These are phyloP conservation scores for Chrysoporthe cubensis DNA, from an alignment of 2,329 filamentous ascomycete species.

Conservation along the genomic window DNA sequence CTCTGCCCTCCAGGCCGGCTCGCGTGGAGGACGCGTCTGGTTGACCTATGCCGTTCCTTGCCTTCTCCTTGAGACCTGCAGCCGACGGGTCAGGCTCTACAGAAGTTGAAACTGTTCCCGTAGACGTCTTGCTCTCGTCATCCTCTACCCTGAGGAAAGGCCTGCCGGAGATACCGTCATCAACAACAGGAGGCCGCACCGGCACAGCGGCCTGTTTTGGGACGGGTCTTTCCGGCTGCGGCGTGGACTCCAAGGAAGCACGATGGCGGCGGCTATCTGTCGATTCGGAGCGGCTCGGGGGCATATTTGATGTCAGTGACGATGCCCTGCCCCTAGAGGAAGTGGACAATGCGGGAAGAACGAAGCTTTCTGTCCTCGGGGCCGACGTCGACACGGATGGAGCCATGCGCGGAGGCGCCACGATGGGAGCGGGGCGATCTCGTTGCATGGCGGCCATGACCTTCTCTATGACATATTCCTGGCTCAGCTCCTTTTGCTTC, in stretches of 20 bases:
- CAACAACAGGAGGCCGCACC: constrained; percentile 35
- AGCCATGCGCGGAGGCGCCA: constrained; percentile 12
- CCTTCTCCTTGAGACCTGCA: neutral
- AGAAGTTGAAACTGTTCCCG: neutral
- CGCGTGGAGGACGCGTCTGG: neutral
- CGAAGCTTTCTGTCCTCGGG: constrained; percentile 23
- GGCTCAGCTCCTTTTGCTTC: constrained; percentile 43
- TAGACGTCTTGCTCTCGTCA: constrained; percentile 9
- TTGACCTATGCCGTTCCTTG: neutral
- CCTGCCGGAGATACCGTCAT: constrained; percentile 59
- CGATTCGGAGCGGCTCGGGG: constrained; percentile 16
- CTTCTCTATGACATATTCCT: constrained; percentile 50
- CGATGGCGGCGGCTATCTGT: constrained; percentile 12
- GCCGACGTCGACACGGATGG: constrained; percentile 14
- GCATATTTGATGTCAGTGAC: constrained; percentile 21
- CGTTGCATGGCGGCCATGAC: constrained; percentile 44
- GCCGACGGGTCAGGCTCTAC: neutral
- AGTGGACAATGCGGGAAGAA: constrained; percentile 23
- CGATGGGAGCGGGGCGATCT: constrained; percentile 18
- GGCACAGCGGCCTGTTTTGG: constrained; percentile 23
- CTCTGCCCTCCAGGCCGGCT: neutral
- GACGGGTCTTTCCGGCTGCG: constrained; percentile 32
- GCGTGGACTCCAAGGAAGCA: constrained; percentile 14
- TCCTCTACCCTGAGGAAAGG: constrained; percentile 55
- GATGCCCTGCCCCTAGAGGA: constrained; percentile 26